phyloP scores from a whole-genome alignment of 176 grass and related monocot species.

The Eremochloa ophiuroides region DNA sequence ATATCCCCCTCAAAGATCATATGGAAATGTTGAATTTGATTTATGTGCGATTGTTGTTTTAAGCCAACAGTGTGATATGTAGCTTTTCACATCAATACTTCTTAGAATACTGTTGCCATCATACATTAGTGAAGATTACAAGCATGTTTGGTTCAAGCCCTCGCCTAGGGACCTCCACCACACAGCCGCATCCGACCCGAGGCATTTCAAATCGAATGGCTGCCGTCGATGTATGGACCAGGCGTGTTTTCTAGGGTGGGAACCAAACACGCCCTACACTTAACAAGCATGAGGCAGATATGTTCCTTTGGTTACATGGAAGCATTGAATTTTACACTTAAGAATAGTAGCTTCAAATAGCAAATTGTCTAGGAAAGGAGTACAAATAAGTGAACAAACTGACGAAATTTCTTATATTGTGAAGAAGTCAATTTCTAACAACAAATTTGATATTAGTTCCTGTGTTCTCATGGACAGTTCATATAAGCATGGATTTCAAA shows the following conservation, averaged over 20 bases:
- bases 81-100: background rate
- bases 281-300: background rate
- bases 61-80: background rate
- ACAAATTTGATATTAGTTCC: background rate
- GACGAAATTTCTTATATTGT: background rate
- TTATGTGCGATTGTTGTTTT: background rate
- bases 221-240: background rate
- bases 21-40: background rate
- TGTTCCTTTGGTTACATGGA: background rate
- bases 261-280: background rate
- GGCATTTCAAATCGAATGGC: background rate
- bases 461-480: background rate
- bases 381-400: background rate
- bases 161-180: background rate
- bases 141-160: background rate
- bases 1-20: background rate
- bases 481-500: background rate
- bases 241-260: background rate
- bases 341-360: background rate
- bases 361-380: background rate
- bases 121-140: background rate
- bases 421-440: background rate
- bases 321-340: conserved; percentile 3
- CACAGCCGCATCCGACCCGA: background rate
- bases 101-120: background rate